A percentile compares a stretch with the other conserved stretches of the same genome.
Conservation (phyloP, 495 filamentous ascomycete species). For the Hyphodiscus hymeniophilus region DNA sequence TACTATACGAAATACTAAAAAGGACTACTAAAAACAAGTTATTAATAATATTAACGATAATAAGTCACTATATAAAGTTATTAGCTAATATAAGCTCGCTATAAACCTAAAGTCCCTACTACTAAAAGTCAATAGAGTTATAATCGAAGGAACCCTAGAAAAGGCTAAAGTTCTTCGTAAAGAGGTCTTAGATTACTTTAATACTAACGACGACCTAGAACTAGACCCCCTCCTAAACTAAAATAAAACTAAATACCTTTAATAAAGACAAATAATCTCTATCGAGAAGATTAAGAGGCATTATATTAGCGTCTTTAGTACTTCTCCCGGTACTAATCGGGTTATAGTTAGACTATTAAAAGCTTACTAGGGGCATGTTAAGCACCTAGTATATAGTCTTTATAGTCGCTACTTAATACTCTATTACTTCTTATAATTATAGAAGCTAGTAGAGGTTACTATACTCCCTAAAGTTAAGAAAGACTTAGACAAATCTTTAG, state of each 20-base stretch:
- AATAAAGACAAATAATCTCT: neutral
- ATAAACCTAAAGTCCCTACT: neutral
- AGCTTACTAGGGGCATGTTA: no score
- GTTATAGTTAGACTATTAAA: neutral
- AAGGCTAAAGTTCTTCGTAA: neutral
- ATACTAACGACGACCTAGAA: neutral
- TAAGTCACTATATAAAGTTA: conserved; percentile 1
- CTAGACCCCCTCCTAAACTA: neutral
- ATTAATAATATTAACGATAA: neutral
- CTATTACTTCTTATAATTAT: neutral
- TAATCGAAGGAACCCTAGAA: neutral
- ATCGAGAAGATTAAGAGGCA: neutral
- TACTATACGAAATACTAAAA: neutral
- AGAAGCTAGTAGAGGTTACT: neutral
- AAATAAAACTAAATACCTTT: neutral
- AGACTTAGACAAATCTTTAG: neutral
- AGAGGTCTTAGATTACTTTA: neutral
- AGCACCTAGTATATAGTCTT: neutral
- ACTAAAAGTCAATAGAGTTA: neutral
- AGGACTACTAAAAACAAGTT: neutral
- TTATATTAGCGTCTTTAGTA: neutral
- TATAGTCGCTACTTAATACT: neutral
- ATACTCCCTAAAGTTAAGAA: neutral
- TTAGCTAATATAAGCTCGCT: no score
- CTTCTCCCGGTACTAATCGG: neutral